Evolutionary conservation across 352 stramenopile genomes (phyloP).

Genomic region (Globisporangium acanthophoron): DNA sequence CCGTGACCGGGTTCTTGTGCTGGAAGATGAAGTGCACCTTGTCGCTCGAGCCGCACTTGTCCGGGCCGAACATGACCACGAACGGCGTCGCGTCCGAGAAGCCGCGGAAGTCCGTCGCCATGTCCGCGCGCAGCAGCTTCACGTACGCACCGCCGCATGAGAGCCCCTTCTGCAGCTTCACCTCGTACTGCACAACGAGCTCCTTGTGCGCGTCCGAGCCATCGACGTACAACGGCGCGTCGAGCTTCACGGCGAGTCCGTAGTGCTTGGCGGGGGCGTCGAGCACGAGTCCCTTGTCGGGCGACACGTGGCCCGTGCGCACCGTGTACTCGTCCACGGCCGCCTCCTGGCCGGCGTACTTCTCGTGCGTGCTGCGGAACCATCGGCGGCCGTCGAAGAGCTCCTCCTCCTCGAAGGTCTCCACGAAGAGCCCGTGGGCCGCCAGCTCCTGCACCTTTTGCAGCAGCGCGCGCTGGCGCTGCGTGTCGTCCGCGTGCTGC

Average conservation of each 20-base stretch:
- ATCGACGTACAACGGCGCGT: conserved; percentile 59
- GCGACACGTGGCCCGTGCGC: conserved; percentile 40
- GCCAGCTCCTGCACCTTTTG: conserved; percentile 47
- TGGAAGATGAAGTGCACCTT: conserved; percentile 96
- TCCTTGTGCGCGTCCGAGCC: conserved; percentile 69
- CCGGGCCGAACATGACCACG: conserved; percentile 95
- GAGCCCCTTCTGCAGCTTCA: conserved; percentile 89
- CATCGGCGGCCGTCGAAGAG: conserved; percentile 61
- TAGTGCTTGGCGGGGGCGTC: conserved; percentile 73
- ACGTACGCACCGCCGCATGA: conserved; percentile 92
- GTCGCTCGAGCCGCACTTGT: conserved; percentile 92
- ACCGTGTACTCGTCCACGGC: conserved; percentile 59
- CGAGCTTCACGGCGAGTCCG: conserved; percentile 66
- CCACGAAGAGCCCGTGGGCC: conserved; percentile 58
- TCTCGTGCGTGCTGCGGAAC: conserved; percentile 81
- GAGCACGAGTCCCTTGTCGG: conserved; percentile 71
- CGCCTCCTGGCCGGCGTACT: conserved; percentile 73
- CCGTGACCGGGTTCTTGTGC: conserved; percentile 90
- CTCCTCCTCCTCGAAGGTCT: conserved; percentile 68
- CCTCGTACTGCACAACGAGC: conserved; percentile 93
- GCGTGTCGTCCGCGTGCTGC: conserved; percentile 11
- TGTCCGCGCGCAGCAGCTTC: conserved; percentile 86
- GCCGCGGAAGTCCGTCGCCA: conserved; percentile 36
- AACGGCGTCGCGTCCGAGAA: conserved; percentile 89
- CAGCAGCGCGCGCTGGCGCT: conserved; percentile 20